Percentiles rank a stretch among this genome's conserved stretches.
These are phyloP conservation scores for Paramecium sonneborni DNA, from an alignment of 73 alveolate species.

Conservation along the genomic window DNA sequence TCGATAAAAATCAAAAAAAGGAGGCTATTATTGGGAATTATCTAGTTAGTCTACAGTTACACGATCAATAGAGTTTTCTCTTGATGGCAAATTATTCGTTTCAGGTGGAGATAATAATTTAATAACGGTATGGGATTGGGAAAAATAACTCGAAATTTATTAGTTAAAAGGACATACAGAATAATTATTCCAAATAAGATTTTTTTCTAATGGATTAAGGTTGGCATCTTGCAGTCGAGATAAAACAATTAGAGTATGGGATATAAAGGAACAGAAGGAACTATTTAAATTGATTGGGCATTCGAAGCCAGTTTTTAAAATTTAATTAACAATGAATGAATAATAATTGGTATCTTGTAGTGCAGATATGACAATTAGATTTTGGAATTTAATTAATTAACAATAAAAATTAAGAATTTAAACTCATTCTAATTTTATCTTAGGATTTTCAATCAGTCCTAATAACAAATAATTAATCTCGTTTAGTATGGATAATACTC, in stretches of 20 bases:
- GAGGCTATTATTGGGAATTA: no score
- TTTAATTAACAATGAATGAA: not conserved
- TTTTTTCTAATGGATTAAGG: not conserved
- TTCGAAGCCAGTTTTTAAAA: not conserved
- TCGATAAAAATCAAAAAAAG: no score
- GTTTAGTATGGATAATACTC: no score
- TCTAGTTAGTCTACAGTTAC: no score
- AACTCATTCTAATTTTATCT: no score
- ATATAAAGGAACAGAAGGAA: not conserved
- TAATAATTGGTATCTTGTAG: not conserved
- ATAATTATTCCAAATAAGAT: not conserved
- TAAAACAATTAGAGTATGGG: not conserved
- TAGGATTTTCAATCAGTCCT: no score
- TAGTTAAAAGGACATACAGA: not conserved
- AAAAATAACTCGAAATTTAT: not conserved
- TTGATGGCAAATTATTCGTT: not conserved
- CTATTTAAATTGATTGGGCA: not conserved
- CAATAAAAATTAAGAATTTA: no score
- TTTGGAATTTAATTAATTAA: no score
- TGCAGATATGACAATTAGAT: not conserved
- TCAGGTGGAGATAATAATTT: not conserved
- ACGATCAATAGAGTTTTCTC: not conserved
- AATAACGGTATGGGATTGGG: not conserved
- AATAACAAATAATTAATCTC: no score
- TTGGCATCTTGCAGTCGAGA: not conserved